Evolutionary conservation across 1,139 yeast species (phyloP), one percentile per base, ranked within the genome.

Genomic region (Yamadazyma diddensiae): DNA sequence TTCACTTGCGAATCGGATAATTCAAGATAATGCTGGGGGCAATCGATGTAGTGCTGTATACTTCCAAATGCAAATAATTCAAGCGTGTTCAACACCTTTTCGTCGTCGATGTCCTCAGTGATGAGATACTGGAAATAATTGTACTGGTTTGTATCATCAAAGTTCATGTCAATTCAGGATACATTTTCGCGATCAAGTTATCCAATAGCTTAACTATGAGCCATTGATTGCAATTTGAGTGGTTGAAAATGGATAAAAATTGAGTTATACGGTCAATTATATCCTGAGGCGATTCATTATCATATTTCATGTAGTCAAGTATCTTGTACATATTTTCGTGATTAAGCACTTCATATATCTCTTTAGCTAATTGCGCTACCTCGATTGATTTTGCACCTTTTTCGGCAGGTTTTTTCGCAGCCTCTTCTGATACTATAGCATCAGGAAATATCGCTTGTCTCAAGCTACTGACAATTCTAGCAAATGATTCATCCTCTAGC

Each of bases 21-120:
- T 6, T 30, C 46, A 10, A 52, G 29, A 35, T 28, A 62, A 13
- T 40, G 31, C 1, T 29, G 35, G 12, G 41, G 40, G 37, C 59
- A 47, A 27, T 47, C 37, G 10, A 43, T 24, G 41, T 62, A 65
- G 28, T 58, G 54, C 6, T 44, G 36, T 21, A 51, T 49, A 28
- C 55, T 52, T 2, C 73, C 73, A 43, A 61, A 65, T 3, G 70
- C 50, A 38, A 64, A 66, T 28, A 67, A 50, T 44, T 67, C 73
- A 7, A 62, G 33, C 1, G 42, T 40, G 21, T 38, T 39, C 15
- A 36, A 12, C 25, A 34, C 6, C 9, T 18, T 18, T 6, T 18
- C 20, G 9, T 18, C 20, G 6, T 18, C 20, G 9, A n/a, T n/a
- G n/a, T n/a, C n/a, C n/a, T n/a, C n/a, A n/a, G n/a, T n/a, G n/a